Conservation (phyloP, 352 stramenopile species). For the Salisapilia sapeloensis region DNA sequence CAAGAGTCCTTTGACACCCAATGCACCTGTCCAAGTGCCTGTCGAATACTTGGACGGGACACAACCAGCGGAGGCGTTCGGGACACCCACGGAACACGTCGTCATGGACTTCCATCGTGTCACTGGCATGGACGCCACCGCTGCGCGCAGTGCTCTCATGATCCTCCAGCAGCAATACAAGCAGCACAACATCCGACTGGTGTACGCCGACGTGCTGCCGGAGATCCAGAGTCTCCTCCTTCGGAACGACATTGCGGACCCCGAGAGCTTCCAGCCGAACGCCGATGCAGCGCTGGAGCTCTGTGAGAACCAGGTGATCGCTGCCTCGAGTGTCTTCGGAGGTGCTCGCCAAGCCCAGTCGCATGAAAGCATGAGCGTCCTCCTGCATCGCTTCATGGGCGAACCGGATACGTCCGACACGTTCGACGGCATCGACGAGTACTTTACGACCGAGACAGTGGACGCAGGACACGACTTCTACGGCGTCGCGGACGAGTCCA, state of each 20-base stretch:
- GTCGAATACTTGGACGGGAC: constrained; percentile 64
- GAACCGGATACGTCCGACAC: constrained; percentile 44
- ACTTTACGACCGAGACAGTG: constrained; percentile 38
- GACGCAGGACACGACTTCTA: constrained; percentile 53
- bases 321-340: constrained; percentile 9
- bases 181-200: constrained; percentile 35
- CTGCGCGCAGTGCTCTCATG: constrained; percentile 66
- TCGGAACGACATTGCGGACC: constrained; percentile 64
- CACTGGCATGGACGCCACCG: constrained; percentile 79
- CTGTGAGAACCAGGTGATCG: constrained; percentile 53
- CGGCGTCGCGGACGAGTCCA: constrained; percentile 29
- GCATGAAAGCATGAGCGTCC: constrained; percentile 37
- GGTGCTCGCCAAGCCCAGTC: constrained; percentile 10
- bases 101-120: constrained; percentile 81
- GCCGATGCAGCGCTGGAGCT: constrained; percentile 58
- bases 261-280: constrained; percentile 39
- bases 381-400: constrained; percentile 68
- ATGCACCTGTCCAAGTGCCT: constrained; percentile 17
- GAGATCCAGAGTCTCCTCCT: constrained; percentile 45
- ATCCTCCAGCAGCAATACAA: constrained; percentile 71
- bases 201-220: constrained; percentile 52
- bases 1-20: constrained; percentile 19
- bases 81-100: constrained; percentile 64
- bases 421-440: constrained; percentile 47
- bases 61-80: constrained; percentile 16